Evolutionary conservation across 1,284 basidiomycete genomes (phyloP), one percentile per base, ranked within the genome.

Genomic region (Austroboletus rostrupii): DNA sequence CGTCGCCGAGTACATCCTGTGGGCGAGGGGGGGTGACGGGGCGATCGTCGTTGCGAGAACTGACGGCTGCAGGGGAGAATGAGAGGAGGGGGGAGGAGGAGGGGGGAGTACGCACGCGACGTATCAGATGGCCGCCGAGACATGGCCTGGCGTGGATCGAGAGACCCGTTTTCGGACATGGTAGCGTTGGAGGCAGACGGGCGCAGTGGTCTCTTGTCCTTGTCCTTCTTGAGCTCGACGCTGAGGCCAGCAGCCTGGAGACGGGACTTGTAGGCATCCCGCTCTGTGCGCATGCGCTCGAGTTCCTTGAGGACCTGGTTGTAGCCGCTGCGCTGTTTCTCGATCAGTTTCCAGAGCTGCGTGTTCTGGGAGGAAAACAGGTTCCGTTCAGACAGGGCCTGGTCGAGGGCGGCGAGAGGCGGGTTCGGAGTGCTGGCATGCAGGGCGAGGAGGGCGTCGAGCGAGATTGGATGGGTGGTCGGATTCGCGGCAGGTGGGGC

Each of bases 321-420:
- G 61, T 89, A 87, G 8, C 79, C 84, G 33, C 78, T 68, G 47
- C 85, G 77, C 60, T 92, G 89, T 67, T 92, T 92, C 76, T 94
- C 92, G 65, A 95, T 86, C 53, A 94, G 77, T 68, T 92, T 93
- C 92, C 92, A 94, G 28, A 94, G 79, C 69, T 93, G 90, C 7
- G 84, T 73, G 67, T 95, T 95, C 72, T 95, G 92, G 10, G 80
- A 70, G 33, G 85, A 83, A 47, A 93, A 77, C 33, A 72, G 69
- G 65, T 93, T 93, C 57, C 91, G 80, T 61, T 95, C 91, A 14
- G 76, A 74, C 23, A 93, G 73, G 5, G 83, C 78, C 51, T 82
- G 76, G 26, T 90, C 87, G 31, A 94, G 76, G 5, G 91, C 89
- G 40, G 81, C 80, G 8, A 78, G 67, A 50, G 74, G 70, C 20